Evolutionary conservation across 2,329 filamentous ascomycete species (phyloP).

Genomic region (Thelonectria rubi): DNA sequence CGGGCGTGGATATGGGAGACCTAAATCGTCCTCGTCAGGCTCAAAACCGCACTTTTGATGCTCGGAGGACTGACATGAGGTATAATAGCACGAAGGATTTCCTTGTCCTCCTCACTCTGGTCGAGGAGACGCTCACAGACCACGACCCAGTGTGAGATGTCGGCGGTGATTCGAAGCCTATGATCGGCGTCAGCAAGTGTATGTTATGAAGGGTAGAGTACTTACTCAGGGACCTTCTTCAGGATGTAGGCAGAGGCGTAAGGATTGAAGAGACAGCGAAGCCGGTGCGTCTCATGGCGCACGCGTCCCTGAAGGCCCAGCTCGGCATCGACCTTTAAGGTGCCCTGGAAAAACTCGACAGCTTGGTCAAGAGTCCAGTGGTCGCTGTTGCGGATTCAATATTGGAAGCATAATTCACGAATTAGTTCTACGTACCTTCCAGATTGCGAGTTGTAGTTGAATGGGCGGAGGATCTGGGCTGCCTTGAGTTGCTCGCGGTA

Average conservation of each 20-base stretch:
- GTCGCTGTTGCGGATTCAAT: constrained; percentile 37
- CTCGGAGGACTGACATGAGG: constrained; percentile 41
- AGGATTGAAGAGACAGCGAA: constrained; percentile 34
- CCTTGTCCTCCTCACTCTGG: constrained; percentile 31
- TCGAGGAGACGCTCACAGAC: constrained; percentile 37
- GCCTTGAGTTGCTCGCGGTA: constrained; percentile 20
- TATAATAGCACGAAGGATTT: constrained; percentile 36
- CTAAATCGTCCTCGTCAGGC: background rate
- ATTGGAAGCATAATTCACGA: background rate
- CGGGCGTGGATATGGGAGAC: constrained; percentile 46
- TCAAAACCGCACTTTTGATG: background rate
- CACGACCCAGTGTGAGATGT: constrained; percentile 42
- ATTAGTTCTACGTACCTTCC: constrained; percentile 1
- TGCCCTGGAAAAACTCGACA: constrained; percentile 45
- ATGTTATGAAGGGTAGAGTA: background rate
- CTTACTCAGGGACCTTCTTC: constrained; percentile 44
- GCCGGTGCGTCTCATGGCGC: constrained; percentile 41
- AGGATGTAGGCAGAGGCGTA: constrained; percentile 43
- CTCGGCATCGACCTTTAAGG: constrained; percentile 44
- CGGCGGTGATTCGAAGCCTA: constrained; percentile 39
- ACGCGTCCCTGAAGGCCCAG: constrained; percentile 43
- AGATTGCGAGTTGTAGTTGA: constrained; percentile 23
- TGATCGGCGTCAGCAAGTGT: background rate
- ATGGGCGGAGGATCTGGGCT: constrained; percentile 10
- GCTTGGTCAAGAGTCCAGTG: constrained; percentile 45